Percentiles rank a stretch among this genome's conserved stretches.
Conservation (phyloP, 148 eudicot genomes). For the Tetragonia tetragonoides region DNA sequence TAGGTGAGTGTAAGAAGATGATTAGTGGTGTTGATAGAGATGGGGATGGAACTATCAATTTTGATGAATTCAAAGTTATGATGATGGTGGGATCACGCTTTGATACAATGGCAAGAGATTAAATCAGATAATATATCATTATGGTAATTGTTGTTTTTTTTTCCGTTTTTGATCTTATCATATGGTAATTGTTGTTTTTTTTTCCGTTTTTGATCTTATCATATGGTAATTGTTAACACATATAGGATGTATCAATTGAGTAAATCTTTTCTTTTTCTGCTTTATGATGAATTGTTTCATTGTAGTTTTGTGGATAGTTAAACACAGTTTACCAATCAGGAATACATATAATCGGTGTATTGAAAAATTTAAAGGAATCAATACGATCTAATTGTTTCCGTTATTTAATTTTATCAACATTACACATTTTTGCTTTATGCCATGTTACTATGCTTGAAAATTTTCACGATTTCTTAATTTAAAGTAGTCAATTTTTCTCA, state of each 20-base stretch:
- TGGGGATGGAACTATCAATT: constrained; percentile 32
- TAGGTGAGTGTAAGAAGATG: constrained; percentile 30
- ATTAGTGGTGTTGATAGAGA: constrained; percentile 34
- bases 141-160: neutral
- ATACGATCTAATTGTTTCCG: neutral
- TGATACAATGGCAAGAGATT: constrained; percentile 6
- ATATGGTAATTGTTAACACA: neutral
- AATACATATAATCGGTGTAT: neutral
- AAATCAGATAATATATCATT: neutral
- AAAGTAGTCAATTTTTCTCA: too few relatives aligned
- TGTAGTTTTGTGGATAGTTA: neutral
- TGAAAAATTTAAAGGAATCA: neutral
- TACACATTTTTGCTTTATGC: too few relatives aligned
- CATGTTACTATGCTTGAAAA: too few relatives aligned
- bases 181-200: neutral
- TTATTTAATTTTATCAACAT: neutral
- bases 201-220: too few relatives aligned
- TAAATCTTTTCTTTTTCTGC: neutral
- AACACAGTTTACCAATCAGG: neutral
- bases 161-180: too few relatives aligned
- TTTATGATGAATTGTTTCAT: neutral
- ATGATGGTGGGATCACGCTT: constrained; percentile 37
- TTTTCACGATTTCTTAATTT: too few relatives aligned
- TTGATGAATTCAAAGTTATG: constrained; percentile 33
- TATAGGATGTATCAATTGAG: neutral